Percentiles rank a stretch among this genome's conserved stretches.
phyloP scores from a whole-genome alignment of 2,329 filamentous ascomycete species.

The Alternaria consortialis region DNA sequence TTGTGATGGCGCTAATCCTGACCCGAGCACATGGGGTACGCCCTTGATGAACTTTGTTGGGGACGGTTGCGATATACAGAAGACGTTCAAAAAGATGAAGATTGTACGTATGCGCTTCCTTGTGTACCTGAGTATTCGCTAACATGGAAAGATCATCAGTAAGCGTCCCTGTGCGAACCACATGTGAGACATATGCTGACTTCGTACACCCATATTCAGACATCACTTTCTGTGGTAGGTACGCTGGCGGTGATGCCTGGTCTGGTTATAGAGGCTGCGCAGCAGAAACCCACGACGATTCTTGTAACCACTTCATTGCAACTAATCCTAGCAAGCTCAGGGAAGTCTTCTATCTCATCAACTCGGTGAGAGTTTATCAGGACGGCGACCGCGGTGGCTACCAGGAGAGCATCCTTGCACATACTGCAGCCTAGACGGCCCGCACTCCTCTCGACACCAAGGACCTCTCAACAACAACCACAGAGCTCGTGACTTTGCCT shows the following conservation, averaged over 20 bases:
- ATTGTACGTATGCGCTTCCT: constrained; percentile 15
- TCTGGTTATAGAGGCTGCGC: constrained; percentile 21
- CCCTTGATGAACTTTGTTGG: constrained; percentile 43
- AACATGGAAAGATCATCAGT: constrained; percentile 51
- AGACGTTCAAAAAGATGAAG: constrained; percentile 29
- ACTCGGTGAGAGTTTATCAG: constrained; percentile 22
- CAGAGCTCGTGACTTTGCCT: background rate
- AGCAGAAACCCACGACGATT: constrained; percentile 56
- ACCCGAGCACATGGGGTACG: constrained; percentile 57
- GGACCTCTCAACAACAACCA: background rate
- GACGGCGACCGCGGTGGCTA: background rate
- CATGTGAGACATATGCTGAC: too few relatives aligned
- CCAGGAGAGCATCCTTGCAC: background rate
- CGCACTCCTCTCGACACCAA: too few relatives aligned
- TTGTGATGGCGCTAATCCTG: constrained; percentile 54
- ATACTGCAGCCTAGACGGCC: background rate
- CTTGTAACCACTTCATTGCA: constrained; percentile 31
- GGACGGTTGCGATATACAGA: constrained; percentile 55
- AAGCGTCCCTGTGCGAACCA: too few relatives aligned
- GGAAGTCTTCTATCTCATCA: constrained; percentile 34
- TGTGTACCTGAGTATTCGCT: background rate
- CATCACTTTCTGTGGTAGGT: constrained; percentile 58
- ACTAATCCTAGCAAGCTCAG: constrained; percentile 28
- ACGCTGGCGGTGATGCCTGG: constrained; percentile 60
- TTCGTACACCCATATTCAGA: too few relatives aligned